phyloP scores from a whole-genome alignment of 2,329 filamentous ascomycete species.

The Chaetomium globosum region DNA sequence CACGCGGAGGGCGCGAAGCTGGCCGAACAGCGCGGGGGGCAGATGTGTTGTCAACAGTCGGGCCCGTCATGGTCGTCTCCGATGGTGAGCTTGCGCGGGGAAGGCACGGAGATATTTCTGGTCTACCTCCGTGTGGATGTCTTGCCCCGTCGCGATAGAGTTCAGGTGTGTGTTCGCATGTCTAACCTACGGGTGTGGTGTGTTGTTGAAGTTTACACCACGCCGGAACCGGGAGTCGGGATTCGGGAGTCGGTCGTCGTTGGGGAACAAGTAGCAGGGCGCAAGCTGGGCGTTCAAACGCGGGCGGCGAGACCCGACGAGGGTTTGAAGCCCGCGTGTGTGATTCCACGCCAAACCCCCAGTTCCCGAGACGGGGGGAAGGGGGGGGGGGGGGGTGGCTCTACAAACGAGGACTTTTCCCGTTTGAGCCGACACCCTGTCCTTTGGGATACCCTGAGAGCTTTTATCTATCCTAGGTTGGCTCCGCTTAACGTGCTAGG shows the following conservation, averaged over 20 bases:
- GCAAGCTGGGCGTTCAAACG: constrained; percentile 2
- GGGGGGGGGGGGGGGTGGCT: constrained; percentile 23
- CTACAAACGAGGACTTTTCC: constrained; percentile 26
- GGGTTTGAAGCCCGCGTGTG: constrained; percentile 19
- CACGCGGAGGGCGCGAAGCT: constrained; percentile 32
- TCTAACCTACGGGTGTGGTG: constrained; percentile 7
- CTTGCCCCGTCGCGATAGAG: constrained; percentile 14
- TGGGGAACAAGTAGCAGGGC: background rate
- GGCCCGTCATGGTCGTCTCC: constrained; percentile 28
- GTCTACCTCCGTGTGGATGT: constrained; percentile 11
- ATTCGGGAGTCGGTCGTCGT: constrained; percentile 10
- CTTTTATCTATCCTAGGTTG: constrained; percentile 17
- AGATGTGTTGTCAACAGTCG: constrained; percentile 20
- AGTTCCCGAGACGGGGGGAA: constrained; percentile 17
- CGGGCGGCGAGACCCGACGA: constrained; percentile 16
- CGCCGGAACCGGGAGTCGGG: constrained; percentile 8
- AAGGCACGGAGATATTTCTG: constrained; percentile 9
- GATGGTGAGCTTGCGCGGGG: constrained; percentile 2
- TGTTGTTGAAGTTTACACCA: constrained; percentile 15
- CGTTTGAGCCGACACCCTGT: constrained; percentile 24
- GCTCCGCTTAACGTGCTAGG: constrained; percentile 25
- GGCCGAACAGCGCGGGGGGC: constrained; percentile 30
- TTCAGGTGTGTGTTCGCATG: constrained; percentile 15
- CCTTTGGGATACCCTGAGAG: constrained; percentile 1
- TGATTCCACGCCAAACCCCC: constrained; percentile 14